These are phyloP conservation scores for Limonium bicolor DNA, from an alignment of 148 eudicot genomes.

Conservation along the genomic window DNA sequence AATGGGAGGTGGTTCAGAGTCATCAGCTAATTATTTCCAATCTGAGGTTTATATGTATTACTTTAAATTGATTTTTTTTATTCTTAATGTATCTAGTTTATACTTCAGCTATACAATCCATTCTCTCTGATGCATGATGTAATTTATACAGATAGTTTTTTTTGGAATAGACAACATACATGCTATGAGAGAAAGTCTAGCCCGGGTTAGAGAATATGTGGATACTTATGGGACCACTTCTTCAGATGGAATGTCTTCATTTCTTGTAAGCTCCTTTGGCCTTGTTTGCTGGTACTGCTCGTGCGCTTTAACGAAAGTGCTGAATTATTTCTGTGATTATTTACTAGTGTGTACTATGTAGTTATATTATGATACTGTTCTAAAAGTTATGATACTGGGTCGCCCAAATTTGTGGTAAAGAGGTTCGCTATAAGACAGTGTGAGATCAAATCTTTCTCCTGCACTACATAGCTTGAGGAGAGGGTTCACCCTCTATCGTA, in stretches of 20 bases:
- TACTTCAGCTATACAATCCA: neutral
- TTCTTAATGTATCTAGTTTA: neutral
- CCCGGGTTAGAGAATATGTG: constrained; percentile 87
- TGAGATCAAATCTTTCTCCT: too few relatives aligned
- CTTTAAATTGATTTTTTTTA: constrained; percentile 2
- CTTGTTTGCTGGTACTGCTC: neutral
- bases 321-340: neutral
- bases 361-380: too few relatives aligned
- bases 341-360: too few relatives aligned
- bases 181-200: constrained; percentile 97
- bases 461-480: too few relatives aligned
- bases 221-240: constrained; percentile 96
- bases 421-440: too few relatives aligned
- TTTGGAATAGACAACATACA: constrained; percentile 98
- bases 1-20: constrained; percentile 99
- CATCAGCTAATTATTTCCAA: constrained; percentile 88
- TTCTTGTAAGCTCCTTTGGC: constrained; percentile 42
- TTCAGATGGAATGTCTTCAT: constrained; percentile 94
- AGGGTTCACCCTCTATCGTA: too few relatives aligned
- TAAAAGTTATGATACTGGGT: too few relatives aligned
- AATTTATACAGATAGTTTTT: constrained; percentile 94
- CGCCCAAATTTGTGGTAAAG: too few relatives aligned
- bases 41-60: constrained; percentile 65
- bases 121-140: too few relatives aligned
- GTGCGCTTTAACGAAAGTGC: too few relatives aligned